phyloP scores from a whole-genome alignment of 345 rosid genomes.

The Erucastrum elatum region DNA sequence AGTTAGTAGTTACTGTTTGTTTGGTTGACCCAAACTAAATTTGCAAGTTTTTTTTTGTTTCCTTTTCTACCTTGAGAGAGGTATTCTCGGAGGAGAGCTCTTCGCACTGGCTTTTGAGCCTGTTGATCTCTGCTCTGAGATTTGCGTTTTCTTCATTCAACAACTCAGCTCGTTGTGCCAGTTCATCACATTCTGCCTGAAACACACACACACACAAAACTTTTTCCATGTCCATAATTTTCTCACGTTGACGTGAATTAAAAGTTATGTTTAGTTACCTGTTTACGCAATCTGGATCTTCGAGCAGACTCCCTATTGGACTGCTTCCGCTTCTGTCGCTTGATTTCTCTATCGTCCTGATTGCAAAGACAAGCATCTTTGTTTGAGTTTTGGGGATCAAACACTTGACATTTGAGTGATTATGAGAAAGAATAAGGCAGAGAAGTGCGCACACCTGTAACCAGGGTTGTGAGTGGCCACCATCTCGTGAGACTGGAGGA shows the following conservation, averaged over 20 bases:
- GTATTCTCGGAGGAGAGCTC: slow-evolving; percentile 75
- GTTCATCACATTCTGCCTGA: slow-evolving; percentile 99
- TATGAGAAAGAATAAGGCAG: background rate
- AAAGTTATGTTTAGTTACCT: slow-evolving; percentile 53
- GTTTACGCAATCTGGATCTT: slow-evolving; percentile 93
- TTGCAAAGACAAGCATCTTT: background rate
- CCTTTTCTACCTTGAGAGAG: slow-evolving; percentile 63
- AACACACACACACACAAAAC: slow-evolving; percentile 26
- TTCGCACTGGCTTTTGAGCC: slow-evolving; percentile 72
- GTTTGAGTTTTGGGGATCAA: background rate
- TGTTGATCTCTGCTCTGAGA: slow-evolving; percentile 81
- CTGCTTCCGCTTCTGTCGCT: slow-evolving; percentile 94
- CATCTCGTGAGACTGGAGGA: slow-evolving; percentile 66
- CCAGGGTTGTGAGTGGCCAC: slow-evolving; percentile 78
- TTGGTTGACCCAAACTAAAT: background rate
- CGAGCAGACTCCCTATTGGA: slow-evolving; percentile 99
- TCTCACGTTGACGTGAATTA: slow-evolving; percentile 10
- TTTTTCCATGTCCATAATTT: slow-evolving; percentile 19
- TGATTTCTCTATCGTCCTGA: slow-evolving; percentile 92
- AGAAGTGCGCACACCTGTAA: slow-evolving; percentile 56
- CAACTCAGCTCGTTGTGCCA: slow-evolving; percentile 80
- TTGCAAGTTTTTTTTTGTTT: background rate
- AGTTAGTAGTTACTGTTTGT: background rate
- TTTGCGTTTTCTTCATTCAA: slow-evolving; percentile 82
- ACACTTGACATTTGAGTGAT: background rate